Base-by-base conservation (phyloP, 2,329 filamentous ascomycete species). In the Zopfia rhizophila region DNA sequence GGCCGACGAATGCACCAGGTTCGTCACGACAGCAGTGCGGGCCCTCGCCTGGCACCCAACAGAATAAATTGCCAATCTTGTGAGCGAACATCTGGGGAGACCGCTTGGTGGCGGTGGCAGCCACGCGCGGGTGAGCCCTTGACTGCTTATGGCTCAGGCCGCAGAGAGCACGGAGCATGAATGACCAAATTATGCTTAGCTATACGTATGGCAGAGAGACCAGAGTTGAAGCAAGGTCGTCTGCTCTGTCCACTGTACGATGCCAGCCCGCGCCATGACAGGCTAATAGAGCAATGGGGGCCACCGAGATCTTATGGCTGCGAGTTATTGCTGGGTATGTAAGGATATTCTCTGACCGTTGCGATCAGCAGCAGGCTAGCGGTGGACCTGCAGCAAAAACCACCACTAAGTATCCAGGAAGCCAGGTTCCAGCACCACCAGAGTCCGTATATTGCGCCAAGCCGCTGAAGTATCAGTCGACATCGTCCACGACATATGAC, bases 361-460 rank as follows among this genome's bases (percentile, higher is more conserved):
- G 44, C 36, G 45, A 58, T 63, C 51, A 58, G 49, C 58, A 39
- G 37, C 55, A 50, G 51, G 45, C 48, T 47, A 41, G 45, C 46
- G 45, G 37, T 59, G 64, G 62, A 65, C 63, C 63, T 68, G 66
- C 66, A 69, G 61, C 46, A 55, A 47, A 47, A 47, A 47, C 38
- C 49, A 53, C 58, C 59, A 48, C 47, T 59, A 53, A 55, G 55
- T 8, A 13, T 45, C 50, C 51, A 33, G 51, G 45, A 48, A 49
- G 45, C 46, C 39, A 49, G 48, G 47, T 29, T 45, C 39, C 44
- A 56, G 42, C 50, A 48, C 58, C 44, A 38, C 38, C 54, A 27
- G 28, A 25, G 37, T 28, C 17, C 18, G 19, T 46, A 51, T 17
- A 51, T 51, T 51, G 36, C 28, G 48, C 43, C 43, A 47, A 63